These are phyloP conservation scores for Pterocarpus santalinus DNA, from an alignment of 306 rosid genomes.

Conservation along the genomic window DNA sequence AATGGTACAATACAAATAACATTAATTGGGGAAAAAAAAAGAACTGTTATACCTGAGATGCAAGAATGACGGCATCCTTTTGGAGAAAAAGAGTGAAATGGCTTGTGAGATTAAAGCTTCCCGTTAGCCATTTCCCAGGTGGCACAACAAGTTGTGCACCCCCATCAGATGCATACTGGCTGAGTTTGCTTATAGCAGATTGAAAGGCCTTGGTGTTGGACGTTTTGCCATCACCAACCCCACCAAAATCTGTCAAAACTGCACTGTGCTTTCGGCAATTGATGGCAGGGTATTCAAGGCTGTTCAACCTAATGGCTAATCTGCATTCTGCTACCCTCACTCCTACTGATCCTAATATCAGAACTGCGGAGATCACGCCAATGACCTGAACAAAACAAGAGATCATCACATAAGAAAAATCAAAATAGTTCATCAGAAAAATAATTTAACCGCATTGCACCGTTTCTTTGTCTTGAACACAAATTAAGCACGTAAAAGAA, in stretches of 20 bases:
- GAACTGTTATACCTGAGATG: constrained; percentile 54
- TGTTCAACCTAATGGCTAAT: background rate
- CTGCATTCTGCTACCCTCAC: constrained; percentile 37
- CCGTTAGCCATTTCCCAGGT: constrained; percentile 75
- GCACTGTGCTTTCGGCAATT: constrained; percentile 68
- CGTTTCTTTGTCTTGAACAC: background rate
- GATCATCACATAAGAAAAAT: background rate
- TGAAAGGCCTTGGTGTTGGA: constrained; percentile 68
- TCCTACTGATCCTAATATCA: constrained; percentile 33
- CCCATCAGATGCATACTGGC: constrained; percentile 56
- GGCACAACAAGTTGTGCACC: constrained; percentile 71
- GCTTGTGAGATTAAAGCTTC: constrained; percentile 78
- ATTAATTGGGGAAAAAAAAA: too few relatives aligned
- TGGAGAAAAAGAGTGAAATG: constrained; percentile 77
- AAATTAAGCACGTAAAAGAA: background rate
- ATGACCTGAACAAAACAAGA: constrained; percentile 14
- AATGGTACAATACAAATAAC: too few relatives aligned
- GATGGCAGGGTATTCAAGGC: constrained; percentile 38
- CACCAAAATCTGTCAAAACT: constrained; percentile 68
- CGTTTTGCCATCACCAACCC: constrained; percentile 70
- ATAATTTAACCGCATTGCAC: background rate
- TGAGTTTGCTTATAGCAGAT: constrained; percentile 57
- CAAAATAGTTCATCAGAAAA: background rate
- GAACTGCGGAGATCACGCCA: background rate
- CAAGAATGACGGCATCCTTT: constrained; percentile 65